Conservation (phyloP, 1,284 basidiomycete genomes). For the Fomitopsis schrenkii region DNA sequence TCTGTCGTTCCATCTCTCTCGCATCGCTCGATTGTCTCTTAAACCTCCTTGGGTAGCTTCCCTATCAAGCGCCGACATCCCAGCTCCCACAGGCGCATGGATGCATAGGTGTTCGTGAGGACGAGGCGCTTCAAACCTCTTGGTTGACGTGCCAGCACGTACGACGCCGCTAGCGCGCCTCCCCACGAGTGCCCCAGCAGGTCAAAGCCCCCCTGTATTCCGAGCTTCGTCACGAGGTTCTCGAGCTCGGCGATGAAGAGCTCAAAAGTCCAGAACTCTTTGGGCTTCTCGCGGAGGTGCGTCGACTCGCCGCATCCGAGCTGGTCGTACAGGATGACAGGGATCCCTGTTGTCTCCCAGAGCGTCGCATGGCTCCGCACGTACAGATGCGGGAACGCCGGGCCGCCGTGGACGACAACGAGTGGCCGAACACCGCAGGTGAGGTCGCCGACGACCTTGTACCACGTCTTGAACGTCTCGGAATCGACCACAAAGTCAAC, state of each 20-base stretch:
- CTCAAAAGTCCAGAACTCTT: slow-evolving; percentile 38
- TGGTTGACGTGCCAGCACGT: slow-evolving; percentile 20
- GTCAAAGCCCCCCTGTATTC: slow-evolving; percentile 32
- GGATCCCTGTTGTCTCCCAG: slow-evolving; percentile 16
- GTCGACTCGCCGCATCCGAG: slow-evolving; percentile 41
- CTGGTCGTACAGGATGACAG: slow-evolving; percentile 46
- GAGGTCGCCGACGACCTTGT: slow-evolving; percentile 23
- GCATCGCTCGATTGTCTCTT: slow-evolving; percentile 36
- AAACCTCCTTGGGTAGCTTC: slow-evolving; percentile 29
- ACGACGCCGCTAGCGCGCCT: slow-evolving; percentile 36
- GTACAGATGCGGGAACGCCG: slow-evolving; percentile 35
- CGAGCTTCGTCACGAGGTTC: slow-evolving; percentile 34
- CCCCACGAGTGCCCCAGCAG: slow-evolving; percentile 47
- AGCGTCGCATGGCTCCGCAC: slow-evolving; percentile 11
- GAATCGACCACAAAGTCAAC: slow-evolving; percentile 2
- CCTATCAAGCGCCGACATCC: slow-evolving; percentile 19
- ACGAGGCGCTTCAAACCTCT: slow-evolving; percentile 34
- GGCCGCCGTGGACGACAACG: slow-evolving; percentile 38
- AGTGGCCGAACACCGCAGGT: slow-evolving; percentile 22
- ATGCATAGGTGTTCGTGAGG: slow-evolving; percentile 26
- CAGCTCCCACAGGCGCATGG: slow-evolving; percentile 23
- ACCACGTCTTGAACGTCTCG: slow-evolving; percentile 24
- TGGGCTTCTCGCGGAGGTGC: slow-evolving; percentile 27
- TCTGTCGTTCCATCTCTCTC: slow-evolving; percentile 41
- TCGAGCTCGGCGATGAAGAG: slow-evolving; percentile 46